Evolutionary conservation across 73 alveolate genomes (phyloP).

Genomic region (Paramecium biaurelia): DNA sequence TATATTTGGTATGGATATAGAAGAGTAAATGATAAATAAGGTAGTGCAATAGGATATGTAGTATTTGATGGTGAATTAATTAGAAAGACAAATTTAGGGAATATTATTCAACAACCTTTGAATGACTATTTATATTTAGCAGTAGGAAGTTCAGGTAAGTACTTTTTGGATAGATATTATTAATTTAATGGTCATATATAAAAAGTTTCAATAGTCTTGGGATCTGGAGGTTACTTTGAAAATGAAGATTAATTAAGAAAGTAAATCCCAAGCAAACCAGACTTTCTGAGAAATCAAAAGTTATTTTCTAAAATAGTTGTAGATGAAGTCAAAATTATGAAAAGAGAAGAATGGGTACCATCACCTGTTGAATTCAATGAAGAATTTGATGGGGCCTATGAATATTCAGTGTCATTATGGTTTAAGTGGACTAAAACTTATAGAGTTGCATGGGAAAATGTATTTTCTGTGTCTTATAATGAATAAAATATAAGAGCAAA

Average conservation of each 20-base stretch:
- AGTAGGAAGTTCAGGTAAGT: slow-evolving; percentile 10
- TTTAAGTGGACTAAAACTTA: neutral
- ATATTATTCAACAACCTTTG: neutral
- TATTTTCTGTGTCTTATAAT: neutral
- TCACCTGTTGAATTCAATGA: neutral
- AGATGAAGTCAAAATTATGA: neutral
- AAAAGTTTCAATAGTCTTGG: neutral
- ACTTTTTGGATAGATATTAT: neutral
- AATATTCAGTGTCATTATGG: slow-evolving; percentile 42
- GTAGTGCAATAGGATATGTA: neutral
- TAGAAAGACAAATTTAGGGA: neutral
- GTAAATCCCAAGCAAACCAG: neutral
- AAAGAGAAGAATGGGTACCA: neutral
- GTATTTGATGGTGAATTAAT: neutral
- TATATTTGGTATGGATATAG: slow-evolving; percentile 29
- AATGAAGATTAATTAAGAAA: neutral
- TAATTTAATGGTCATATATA: neutral
- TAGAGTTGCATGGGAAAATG: slow-evolving; percentile 32
- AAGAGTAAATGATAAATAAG: neutral
- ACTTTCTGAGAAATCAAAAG: neutral
- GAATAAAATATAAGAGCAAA: neutral
- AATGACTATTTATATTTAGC: neutral
- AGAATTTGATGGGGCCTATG: neutral
- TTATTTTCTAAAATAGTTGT: neutral
- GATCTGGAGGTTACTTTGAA: slow-evolving; percentile 37